Evolutionary conservation across 495 filamentous ascomycete species (phyloP).

Genomic region (Penicillium coffeae): DNA sequence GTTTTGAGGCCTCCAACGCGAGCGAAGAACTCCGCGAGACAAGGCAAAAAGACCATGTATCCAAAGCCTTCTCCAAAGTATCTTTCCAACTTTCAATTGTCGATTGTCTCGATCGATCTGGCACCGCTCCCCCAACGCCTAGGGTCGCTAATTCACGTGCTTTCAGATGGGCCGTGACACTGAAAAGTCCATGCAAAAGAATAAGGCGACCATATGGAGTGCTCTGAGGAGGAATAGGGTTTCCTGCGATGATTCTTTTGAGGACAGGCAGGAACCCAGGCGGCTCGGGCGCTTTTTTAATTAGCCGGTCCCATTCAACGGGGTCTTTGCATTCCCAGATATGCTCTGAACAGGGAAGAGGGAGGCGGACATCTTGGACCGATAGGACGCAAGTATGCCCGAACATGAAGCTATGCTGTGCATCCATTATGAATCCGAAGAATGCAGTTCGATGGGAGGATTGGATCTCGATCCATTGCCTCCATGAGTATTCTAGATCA

Average conservation of each 20-base stretch:
- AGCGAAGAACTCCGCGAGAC: background rate
- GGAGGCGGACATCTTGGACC: background rate
- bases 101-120: background rate
- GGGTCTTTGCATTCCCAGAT: background rate
- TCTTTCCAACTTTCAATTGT: background rate
- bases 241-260: background rate
- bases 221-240: background rate
- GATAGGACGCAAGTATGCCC: conserved; percentile 1
- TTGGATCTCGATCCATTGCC: background rate
- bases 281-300: background rate
- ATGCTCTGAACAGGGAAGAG: background rate
- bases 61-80: conserved; percentile 1
- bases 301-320: background rate
- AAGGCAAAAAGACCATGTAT: conserved; percentile 1
- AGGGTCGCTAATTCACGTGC: background rate
- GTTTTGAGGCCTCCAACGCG: background rate
- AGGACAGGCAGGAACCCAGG: background rate
- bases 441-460: background rate
- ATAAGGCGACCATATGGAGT: background rate
- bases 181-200: background rate
- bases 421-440: conserved; percentile 1
- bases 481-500: background rate
- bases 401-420: conserved; percentile 3
- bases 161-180: background rate
- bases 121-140: background rate